phyloP scores from a whole-genome alignment of 2,329 filamentous ascomycete genomes.

The Phyllosticta paracitricarpa region DNA sequence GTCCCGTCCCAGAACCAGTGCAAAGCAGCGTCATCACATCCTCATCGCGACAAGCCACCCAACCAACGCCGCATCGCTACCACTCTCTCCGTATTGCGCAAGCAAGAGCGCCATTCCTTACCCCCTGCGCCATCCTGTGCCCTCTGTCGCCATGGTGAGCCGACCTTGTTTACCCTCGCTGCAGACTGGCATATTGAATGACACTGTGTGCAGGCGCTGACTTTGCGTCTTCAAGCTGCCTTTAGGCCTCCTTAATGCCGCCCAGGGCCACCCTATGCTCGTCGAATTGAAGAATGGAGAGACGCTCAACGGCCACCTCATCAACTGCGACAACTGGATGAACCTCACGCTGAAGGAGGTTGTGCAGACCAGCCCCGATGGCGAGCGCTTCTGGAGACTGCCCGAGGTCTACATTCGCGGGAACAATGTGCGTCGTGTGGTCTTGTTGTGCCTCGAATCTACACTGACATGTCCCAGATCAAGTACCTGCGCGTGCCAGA shows the following conservation, averaged over 20 bases:
- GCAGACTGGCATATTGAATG: conserved; percentile 8
- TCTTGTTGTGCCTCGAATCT: not conserved
- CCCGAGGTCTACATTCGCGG: conserved; percentile 94
- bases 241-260: conserved; percentile 78
- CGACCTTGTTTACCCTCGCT: not conserved
- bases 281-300: conserved; percentile 97
- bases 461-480: conserved; percentile 51
- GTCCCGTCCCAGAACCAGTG: not conserved
- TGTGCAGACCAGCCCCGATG: conserved; percentile 89
- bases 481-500: conserved; percentile 96
- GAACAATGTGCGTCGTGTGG: conserved; percentile 65
- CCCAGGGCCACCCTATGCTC: conserved; percentile 95
- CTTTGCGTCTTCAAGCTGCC: conserved; percentile 41
- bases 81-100: not conserved
- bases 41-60: not conserved
- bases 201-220: conserved; percentile 18
- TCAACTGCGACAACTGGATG: conserved; percentile 99
- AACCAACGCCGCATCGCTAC: not conserved
- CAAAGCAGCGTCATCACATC: not conserved
- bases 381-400: conserved; percentile 84
- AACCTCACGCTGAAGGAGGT: conserved; percentile 96
- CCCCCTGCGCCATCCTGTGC: not conserved
- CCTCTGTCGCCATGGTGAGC: conserved; percentile 7
- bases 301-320: conserved; percentile 89
- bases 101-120: not conserved